phyloP scores from a whole-genome alignment of 1,284 basidiomycete species.

The Gymnopus androsaceus region DNA sequence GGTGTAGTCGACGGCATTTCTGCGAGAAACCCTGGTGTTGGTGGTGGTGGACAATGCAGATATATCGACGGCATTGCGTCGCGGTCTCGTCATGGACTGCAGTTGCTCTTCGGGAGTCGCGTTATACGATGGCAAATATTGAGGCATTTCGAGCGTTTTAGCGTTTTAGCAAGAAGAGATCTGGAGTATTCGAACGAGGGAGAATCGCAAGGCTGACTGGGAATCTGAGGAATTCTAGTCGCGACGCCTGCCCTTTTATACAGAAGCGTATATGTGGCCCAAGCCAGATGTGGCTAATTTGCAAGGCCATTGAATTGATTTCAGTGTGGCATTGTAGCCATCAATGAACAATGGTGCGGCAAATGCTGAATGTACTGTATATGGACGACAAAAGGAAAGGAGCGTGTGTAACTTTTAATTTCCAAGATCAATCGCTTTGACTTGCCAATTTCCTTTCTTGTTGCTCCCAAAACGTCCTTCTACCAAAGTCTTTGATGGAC shows the following conservation, averaged over 20 bases:
- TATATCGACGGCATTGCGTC: neutral
- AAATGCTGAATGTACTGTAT: neutral
- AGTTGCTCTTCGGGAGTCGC: neutral
- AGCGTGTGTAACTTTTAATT: neutral
- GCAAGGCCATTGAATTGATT: too few species aligned
- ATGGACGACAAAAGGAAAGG: neutral
- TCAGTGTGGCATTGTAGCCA: neutral
- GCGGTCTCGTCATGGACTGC: neutral
- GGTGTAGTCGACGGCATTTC: conserved; percentile 7
- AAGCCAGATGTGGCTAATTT: too few species aligned
- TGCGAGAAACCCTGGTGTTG: neutral
- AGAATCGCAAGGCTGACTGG: too few species aligned
- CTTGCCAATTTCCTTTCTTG: neutral
- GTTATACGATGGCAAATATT: neutral
- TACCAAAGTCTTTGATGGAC: conserved; percentile 37
- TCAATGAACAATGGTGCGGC: neutral
- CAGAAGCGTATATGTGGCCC: neutral
- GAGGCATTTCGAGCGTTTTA: neutral
- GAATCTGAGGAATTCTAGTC: too few species aligned
- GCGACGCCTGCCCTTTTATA: neutral
- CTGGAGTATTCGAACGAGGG: too few species aligned
- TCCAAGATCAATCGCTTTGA: neutral
- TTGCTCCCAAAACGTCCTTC: too few species aligned
- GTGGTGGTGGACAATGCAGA: neutral
- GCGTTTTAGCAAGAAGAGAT: neutral